phyloP scores from a whole-genome alignment of 228 moss, liverwort and hornwort species.

The Sphagnum fallax region DNA sequence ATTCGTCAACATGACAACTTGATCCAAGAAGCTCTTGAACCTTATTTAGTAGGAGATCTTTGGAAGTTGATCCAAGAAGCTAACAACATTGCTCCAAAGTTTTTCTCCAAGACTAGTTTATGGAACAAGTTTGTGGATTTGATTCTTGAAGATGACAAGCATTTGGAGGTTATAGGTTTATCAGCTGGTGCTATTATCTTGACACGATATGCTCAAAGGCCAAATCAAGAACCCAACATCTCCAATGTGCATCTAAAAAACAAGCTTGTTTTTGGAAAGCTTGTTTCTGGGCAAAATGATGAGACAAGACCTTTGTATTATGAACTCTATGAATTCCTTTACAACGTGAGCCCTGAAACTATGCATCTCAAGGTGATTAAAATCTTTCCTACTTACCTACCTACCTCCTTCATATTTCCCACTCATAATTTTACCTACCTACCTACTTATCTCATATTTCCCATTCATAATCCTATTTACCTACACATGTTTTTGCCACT shows the following conservation, averaged over 20 bases:
- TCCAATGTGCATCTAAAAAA: slow-evolving; percentile 13
- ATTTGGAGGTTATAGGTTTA: slow-evolving; percentile 10
- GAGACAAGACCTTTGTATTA: slow-evolving; percentile 17
- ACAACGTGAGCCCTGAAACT: slow-evolving; percentile 21
- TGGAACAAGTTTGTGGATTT: slow-evolving; percentile 29
- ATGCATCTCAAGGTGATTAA: slow-evolving; percentile 21
- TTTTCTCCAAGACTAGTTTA: slow-evolving; percentile 13
- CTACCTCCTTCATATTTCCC: no score
- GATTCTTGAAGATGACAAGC: slow-evolving; percentile 13
- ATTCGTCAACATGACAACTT: slow-evolving; percentile 16
- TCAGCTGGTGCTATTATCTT: slow-evolving; percentile 11
- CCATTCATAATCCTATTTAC: no score
- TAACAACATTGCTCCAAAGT: slow-evolving; percentile 17
- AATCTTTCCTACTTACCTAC: no score
- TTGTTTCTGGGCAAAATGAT: slow-evolving; percentile 20
- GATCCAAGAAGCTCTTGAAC: slow-evolving; percentile 11
- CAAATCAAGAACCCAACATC: background rate
- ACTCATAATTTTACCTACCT: no score
- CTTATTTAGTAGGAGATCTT: slow-evolving; percentile 8
- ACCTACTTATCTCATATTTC: no score
- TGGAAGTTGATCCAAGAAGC: slow-evolving; percentile 27
- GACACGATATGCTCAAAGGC: slow-evolving; percentile 10
- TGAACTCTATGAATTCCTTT: slow-evolving; percentile 21
- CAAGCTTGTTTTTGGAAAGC: slow-evolving; percentile 20
- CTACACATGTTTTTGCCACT: no score